These are phyloP conservation scores for Phaeotremella fagi DNA, from an alignment of 768 basidiomycete species.

Conservation along the genomic window DNA sequence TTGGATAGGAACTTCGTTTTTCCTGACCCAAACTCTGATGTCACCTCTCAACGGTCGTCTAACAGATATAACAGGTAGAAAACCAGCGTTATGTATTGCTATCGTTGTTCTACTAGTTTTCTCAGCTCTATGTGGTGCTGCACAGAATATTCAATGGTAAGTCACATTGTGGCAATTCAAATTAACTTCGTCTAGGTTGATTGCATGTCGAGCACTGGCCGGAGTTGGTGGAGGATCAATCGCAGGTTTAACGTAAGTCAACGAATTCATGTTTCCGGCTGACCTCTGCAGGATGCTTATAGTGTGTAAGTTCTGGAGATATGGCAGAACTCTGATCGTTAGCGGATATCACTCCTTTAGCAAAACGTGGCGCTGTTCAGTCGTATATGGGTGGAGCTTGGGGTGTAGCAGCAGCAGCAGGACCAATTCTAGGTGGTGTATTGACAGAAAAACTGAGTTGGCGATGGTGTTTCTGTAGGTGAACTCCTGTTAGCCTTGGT, in stretches of 20 bases:
- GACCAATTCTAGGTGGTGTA: constrained; percentile 71
- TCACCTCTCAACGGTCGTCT: constrained; percentile 39
- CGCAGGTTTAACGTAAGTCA: constrained; percentile 32
- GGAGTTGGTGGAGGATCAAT: constrained; percentile 43
- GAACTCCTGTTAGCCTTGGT: constrained; percentile 2
- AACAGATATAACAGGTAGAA: constrained; percentile 44
- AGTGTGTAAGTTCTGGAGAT: constrained; percentile 1
- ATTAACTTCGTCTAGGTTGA: constrained; percentile 17
- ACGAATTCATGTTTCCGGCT: not conserved
- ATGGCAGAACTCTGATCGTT: not conserved
- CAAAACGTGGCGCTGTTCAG: constrained; percentile 73
- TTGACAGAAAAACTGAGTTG: constrained; percentile 21
- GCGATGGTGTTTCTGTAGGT: too few species aligned
- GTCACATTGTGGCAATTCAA: not conserved
- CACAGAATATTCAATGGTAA: constrained; percentile 29
- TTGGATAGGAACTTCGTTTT: constrained; percentile 45
- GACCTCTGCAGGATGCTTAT: constrained; percentile 12
- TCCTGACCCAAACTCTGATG: constrained; percentile 37
- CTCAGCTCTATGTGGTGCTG: constrained; percentile 37
- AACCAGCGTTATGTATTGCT: constrained; percentile 30
- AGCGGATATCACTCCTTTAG: constrained; percentile 69
- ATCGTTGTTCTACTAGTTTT: constrained; percentile 32
- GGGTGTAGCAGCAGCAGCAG: constrained; percentile 67
- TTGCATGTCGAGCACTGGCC: constrained; percentile 30
- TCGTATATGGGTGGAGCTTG: constrained; percentile 61